Base-by-base conservation (phyloP, 179 eudicot genomes). In the Beta lomatogona region DNA sequence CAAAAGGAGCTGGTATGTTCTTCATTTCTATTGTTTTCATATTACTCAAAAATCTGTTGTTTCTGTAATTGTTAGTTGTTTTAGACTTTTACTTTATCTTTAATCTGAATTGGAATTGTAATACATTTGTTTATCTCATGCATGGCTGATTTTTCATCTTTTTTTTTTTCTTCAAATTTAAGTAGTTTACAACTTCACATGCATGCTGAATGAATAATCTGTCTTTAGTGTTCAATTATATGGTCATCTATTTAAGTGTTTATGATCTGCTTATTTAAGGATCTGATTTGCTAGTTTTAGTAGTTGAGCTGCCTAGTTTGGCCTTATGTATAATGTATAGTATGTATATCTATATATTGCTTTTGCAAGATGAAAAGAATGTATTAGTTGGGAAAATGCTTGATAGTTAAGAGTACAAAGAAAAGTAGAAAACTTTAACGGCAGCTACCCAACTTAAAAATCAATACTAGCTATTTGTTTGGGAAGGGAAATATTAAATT, bases 1-100 rank as follows among this genome's bases (percentile, higher is more conserved):
- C 93, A 31, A 88, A 86, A 85, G 90, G 95, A 48, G 97, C 97
- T 86, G 97, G 97, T 93, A 91, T 74, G 59, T 57, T 73, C 73
- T 69, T 50, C 86, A 61, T 36, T 45, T 74, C 71, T 79, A 36
- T 55, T 80, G 8, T 0, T 68, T 5, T 44, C 57, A 3, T 48
- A 41, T 16, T 55, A 11, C 22, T 16, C 21, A n/a, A 48, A 4
- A 46, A 66, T n/a, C 15, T 25, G 5, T 48, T 28, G n/a, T 72
- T 55, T 71, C 9, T 36, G n/a, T n/a, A 50, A 14, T 63, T n/a
- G 22, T 25, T 25, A 25, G 28, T 25, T 25, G 28, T 25, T 5
- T 8, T 45, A 18, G 9, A 60, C 12, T 53, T 10, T 41, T 79
- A 36, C 67, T 4, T 18, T 11, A 18, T 54, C 18, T 25, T 66